Base-by-base conservation (phyloP, 306 rosid genomes). In the Quercus gilva region DNA sequence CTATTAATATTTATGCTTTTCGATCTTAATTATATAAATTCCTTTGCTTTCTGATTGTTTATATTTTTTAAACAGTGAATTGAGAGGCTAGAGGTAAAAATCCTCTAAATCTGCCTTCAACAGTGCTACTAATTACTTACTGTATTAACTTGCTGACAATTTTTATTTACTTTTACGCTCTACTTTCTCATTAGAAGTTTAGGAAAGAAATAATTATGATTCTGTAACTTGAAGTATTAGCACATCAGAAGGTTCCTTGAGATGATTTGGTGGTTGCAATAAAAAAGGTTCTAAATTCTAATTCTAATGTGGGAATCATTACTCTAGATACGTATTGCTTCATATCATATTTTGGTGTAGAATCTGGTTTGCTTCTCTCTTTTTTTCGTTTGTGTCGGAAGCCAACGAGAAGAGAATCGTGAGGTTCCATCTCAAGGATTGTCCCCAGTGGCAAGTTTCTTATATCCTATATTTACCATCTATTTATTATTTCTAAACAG, bases 361-460 rank as follows among this genome's bases (percentile, higher is more conserved):
- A 67, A 51, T 84, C 84, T 80, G 81, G 76, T 86, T 79, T 29
- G 69, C 13, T 69, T 84, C 76, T 75, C 28, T 79, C 81, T 79
- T 49, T 74, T 33, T 1, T 35, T 35, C 41, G 41, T 35, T 35
- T 35, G 41, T 35, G 41, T 35, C 21, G 79, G 63, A 86, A 94
- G 95, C 87, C 91, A 86, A 77, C 87, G 75, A 79, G 94, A 90
- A 70, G 91, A 79, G 77, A 92, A 85, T 60, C 85, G 79, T 2
- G 92, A 85, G 81, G 83, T 79, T 84, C 76, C 81, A 29, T 80
- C 88, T 0, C 86, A 87, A 14, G 88, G 85, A 73, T 76, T 78
- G 72, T 85, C 94, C 73, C 79, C 93, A 5, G 89, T 94, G 7
- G 76, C 97, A 90, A 97, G 97, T 94, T 86, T 82, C 85, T 75